Conservation (phyloP, 176 grass and related monocot species). For the Zea luxurians region DNA sequence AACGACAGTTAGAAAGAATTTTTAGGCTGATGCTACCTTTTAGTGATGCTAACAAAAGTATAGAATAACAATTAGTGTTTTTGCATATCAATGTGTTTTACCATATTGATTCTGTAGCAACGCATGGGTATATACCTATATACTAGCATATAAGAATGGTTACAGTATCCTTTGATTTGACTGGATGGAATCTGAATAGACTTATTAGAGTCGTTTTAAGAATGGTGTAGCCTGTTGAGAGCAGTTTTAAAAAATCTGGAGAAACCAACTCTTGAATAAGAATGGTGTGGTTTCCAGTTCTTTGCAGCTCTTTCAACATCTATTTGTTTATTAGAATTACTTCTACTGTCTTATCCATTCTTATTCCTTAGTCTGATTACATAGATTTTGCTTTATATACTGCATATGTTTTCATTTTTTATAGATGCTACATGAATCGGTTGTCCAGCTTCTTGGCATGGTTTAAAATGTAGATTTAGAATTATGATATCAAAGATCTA, state of each 20-base stretch:
- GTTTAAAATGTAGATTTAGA: background rate
- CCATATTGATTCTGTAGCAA: too few relatives aligned
- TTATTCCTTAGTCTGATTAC: background rate
- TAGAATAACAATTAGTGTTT: too few relatives aligned
- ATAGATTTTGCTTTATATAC: background rate
- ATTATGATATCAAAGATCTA: background rate
- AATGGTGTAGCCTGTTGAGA: background rate
- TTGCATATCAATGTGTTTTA: too few relatives aligned
- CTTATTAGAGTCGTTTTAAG: background rate
- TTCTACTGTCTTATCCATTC: background rate
- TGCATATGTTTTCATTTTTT: too few relatives aligned
- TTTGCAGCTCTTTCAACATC: background rate
- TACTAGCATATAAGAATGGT: too few relatives aligned
- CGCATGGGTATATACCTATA: too few relatives aligned
- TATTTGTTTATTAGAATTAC: too few relatives aligned
- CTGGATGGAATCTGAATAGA: background rate
- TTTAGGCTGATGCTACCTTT: too few relatives aligned
- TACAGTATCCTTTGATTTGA: slow-evolving; percentile 9
- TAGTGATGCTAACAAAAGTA: too few relatives aligned
- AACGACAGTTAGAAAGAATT: too few relatives aligned
- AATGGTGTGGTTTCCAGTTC: background rate
- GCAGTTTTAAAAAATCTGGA: background rate
- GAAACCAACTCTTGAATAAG: background rate
- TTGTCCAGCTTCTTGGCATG: background rate
- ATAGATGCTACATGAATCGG: background rate